Evolutionary conservation across 345 rosid species (phyloP), one percentile per base, ranked within the genome.

Genomic region (Iberis pinnata): DNA sequence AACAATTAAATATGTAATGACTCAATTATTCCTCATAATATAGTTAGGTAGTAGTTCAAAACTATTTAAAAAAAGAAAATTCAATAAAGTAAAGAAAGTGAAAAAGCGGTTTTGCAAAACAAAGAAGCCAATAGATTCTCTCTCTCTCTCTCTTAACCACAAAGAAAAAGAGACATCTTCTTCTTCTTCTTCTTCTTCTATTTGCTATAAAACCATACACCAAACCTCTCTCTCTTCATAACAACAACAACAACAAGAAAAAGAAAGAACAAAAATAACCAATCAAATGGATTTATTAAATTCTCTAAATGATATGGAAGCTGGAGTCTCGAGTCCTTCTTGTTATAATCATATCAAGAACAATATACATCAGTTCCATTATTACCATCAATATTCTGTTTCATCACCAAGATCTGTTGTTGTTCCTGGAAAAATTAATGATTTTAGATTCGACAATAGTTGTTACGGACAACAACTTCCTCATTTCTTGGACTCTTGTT

Each of bases 401-500:
- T 68, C 74, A 65, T 86, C 89, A 4, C 82, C 87, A 4, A 74
- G 82, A 64, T 62, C 69, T 67, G 44, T 60, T 22, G 54, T 51
- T 24, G 44, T 24, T 1, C 17, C 58, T 56, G 63, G 52, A 24
- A 78, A 74, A 61, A 78, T 72, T 39, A 70, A 73, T 67, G 84
- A 78, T 56, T 70, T 78, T 4, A 73, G 94, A 70, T 76, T 36
- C 45, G 80, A 82, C 58, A 57, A 49, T 6, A 46, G 43, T 60
- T 63, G 6, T 46, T 64, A 13, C 32, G 44, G 51, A 49, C 62
- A 53, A 12, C 80, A 70, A 13, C 80, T 50, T 16, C 68, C 82
- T 55, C 75, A 80, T 68, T 86, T 86, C 80, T 40, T 86, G 75
- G 88, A 78, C 40, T 54, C 85, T 29, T 86, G 95, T 65, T 76